Evolutionary conservation across 352 stramenopile species (phyloP).

Genomic region (Phytophthora litchii): DNA sequence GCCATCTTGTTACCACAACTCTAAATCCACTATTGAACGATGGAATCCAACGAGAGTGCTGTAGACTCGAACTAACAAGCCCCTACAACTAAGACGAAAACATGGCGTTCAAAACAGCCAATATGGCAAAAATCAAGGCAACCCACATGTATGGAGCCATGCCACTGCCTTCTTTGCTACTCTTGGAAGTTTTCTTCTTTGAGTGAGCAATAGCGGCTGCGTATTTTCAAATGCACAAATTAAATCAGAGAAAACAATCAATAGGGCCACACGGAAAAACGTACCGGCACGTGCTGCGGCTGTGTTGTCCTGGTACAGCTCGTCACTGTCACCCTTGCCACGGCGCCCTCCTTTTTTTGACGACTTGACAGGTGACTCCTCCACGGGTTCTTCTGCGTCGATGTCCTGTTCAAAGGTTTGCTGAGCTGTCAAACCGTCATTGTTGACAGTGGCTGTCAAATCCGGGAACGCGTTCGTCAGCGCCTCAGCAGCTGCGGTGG

Average conservation of each 20-base stretch:
- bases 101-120: conserved; percentile 40
- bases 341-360: conserved; percentile 39
- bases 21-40: too few relatives aligned
- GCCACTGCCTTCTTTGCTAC: conserved; percentile 30
- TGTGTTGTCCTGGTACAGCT: conserved; percentile 52
- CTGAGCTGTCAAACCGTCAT: conserved; percentile 61
- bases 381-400: conserved; percentile 53
- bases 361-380: conserved; percentile 20
- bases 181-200: conserved; percentile 71
- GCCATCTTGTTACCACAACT: background rate
- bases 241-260: conserved; percentile 5
- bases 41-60: too few relatives aligned
- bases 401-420: conserved; percentile 71
- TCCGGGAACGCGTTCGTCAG: conserved; percentile 62
- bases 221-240: conserved; percentile 11
- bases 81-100: conserved; percentile 28
- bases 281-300: conserved; percentile 61
- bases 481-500: conserved; percentile 47
- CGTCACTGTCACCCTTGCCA: conserved; percentile 31
- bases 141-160: conserved; percentile 45
- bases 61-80: too few relatives aligned
- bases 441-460: conserved; percentile 57
- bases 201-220: conserved; percentile 70
- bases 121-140: conserved; percentile 46
- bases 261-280: background rate